Evolutionary conservation across 2,329 filamentous ascomycete genomes (phyloP).

Genomic region (Aspergillus calidoustus): DNA sequence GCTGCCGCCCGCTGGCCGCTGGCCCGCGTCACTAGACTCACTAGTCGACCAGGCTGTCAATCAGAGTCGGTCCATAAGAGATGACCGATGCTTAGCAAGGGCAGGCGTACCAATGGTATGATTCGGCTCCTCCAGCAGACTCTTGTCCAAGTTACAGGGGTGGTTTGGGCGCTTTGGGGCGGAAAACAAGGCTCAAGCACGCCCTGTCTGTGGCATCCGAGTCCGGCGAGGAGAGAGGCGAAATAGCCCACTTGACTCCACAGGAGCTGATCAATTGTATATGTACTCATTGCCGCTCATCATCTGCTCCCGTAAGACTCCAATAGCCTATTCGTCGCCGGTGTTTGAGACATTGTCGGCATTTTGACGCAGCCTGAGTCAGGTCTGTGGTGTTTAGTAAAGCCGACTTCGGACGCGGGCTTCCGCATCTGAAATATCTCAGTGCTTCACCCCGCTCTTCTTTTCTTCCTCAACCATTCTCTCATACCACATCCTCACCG

Average conservation of each 20-base stretch:
- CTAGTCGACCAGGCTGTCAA: neutral
- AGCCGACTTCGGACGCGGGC: neutral
- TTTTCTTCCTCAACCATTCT: neutral
- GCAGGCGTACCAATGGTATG: neutral
- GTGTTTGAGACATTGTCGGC: neutral
- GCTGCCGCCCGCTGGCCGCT: neutral
- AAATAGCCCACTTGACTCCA: neutral
- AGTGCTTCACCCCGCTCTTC: neutral
- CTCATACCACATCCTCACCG: neutral
- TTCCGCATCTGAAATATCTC: neutral
- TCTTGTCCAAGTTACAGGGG: neutral
- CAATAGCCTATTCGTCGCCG: neutral
- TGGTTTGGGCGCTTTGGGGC: neutral
- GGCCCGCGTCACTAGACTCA: neutral
- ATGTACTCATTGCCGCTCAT: neutral
- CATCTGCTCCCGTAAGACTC: neutral
- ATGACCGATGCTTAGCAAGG: neutral
- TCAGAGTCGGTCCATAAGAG: neutral
- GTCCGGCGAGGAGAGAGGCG: neutral
- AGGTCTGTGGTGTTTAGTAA: neutral
- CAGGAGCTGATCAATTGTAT: neutral
- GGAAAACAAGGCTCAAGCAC: neutral
- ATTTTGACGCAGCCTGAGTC: neutral
- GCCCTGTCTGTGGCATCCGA: neutral
- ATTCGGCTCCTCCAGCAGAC: neutral